Evolutionary conservation across 345 rosid genomes (phyloP), one percentile per base, ranked within the genome.

Genomic region (Moringa oleifera): DNA sequence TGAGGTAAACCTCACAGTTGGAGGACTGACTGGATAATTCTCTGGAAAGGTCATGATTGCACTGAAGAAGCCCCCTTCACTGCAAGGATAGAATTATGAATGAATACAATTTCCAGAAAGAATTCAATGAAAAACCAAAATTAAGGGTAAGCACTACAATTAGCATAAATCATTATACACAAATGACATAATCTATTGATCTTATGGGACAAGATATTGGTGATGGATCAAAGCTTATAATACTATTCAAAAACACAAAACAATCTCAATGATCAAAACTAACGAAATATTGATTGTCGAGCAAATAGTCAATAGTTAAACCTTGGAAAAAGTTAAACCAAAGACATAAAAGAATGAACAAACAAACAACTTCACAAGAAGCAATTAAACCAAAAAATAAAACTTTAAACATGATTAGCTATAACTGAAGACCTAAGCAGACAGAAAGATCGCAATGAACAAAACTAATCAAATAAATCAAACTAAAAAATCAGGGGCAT

Each of bases 1-100:
- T 0, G 96, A 86, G 15, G 80, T 85, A 71, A 91, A 91, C 79
- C 64, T 69, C 66, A 88, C 90, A 20, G 94, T 75, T 57, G 97
- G 97, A 59, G 96, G 98, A 47, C 83, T 76, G 58, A 63, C 0
- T 0, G 96, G 98, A 63, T 91, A 91, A 64, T 88, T 71, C 13
- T 71, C 41, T 0, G 91, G 96, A 71, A 91, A 91, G 61, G 72
- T 51, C 98, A 91, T 88, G 53, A 86, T 68, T 57, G 96, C 98
- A 74, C 75, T 88, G 59, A 91, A 91, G 68, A 83, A 86, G 0
- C 98, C 98, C 1, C 91, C 96, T 28, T 91, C 96, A 67, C 96
- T 91, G 81, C 77, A 78, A 70, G 23, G 47, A 47, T 7, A 58
- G 15, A 22, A 59, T 18, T 41, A 16, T 41, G 6, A 7, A 41